These are phyloP conservation scores for Syncephalastrum monosporum DNA, from an alignment of 371 early-diverging fungal species.

Conservation along the genomic window DNA sequence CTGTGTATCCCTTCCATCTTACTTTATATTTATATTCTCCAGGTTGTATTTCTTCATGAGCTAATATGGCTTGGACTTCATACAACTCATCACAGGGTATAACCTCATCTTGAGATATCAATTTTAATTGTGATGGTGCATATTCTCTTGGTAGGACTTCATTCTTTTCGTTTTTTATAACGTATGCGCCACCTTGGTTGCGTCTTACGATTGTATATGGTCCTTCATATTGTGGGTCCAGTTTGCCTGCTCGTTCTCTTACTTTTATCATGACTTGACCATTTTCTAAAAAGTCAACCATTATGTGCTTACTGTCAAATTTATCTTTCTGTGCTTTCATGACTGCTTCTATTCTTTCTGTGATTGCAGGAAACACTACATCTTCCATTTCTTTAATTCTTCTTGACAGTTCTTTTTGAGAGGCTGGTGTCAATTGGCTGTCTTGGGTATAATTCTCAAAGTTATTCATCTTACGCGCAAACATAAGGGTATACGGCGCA, in stretches of 20 bases:
- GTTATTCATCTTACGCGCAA: too few species aligned
- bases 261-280: conserved; percentile 11
- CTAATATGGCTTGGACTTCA: conserved; percentile 11
- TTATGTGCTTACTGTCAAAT: conserved; percentile 8
- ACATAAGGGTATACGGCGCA: too few species aligned
- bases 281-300: conserved; percentile 4
- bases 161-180: conserved; percentile 7
- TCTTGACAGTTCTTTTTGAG: conserved; percentile 9
- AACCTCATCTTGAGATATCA: conserved; percentile 13
- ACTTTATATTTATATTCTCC: conserved; percentile 7
- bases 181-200: conserved; percentile 18
- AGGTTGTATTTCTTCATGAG: neutral
- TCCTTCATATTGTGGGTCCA: conserved; percentile 14
- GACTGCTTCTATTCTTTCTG: conserved; percentile 11
- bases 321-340: conserved; percentile 6
- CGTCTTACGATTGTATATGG: conserved; percentile 18
- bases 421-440: too few species aligned
- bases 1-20: conserved; percentile 13
- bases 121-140: conserved; percentile 7
- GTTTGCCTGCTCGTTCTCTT: neutral
- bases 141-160: conserved; percentile 6
- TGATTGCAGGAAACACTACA: conserved; percentile 21
- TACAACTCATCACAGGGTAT: conserved; percentile 10
- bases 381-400: conserved; percentile 16
- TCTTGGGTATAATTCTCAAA: conserved; percentile 16